These are phyloP conservation scores for Cladosporium sp. DNA, from an alignment of 2,329 filamentous ascomycete genomes.

Conservation along the genomic window DNA sequence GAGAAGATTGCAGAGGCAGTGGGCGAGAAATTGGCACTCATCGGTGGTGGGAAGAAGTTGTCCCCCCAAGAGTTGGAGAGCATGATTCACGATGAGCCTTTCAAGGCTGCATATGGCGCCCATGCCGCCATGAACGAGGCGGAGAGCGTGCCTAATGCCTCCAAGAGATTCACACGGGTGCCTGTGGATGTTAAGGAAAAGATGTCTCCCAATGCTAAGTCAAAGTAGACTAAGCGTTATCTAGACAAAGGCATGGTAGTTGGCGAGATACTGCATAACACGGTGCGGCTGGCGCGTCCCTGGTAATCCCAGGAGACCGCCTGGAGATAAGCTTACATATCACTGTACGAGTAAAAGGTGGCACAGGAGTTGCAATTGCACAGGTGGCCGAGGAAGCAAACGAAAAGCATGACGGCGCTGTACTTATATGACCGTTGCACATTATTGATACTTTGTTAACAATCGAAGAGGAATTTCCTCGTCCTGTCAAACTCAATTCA, in stretches of 20 bases:
- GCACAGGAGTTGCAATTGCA: neutral
- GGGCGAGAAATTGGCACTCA: constrained; percentile 31
- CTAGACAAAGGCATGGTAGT: neutral
- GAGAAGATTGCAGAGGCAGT: constrained; percentile 31
- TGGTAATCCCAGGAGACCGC: neutral
- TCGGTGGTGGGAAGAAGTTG: constrained; percentile 20
- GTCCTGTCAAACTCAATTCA: neutral
- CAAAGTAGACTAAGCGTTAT: neutral
- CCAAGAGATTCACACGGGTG: constrained; percentile 9
- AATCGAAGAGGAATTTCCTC: neutral
- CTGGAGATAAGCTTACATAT: neutral
- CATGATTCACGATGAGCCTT: constrained; percentile 28
- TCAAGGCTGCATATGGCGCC: constrained; percentile 34
- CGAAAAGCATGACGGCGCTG: neutral
- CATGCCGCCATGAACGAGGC: constrained; percentile 30
- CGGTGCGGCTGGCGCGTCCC: neutral
- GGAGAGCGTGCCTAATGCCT: constrained; percentile 24
- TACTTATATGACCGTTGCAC: neutral
- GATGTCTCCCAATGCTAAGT: neutral
- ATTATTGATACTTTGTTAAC: neutral
- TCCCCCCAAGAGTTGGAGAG: constrained; percentile 5
- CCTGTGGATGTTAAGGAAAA: neutral
- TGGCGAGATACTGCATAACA: neutral
- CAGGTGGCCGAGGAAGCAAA: neutral
- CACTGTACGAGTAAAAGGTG: neutral